Evolutionary conservation across 805 yeast species (phyloP).

Genomic region (Barnettozyma pratensis): DNA sequence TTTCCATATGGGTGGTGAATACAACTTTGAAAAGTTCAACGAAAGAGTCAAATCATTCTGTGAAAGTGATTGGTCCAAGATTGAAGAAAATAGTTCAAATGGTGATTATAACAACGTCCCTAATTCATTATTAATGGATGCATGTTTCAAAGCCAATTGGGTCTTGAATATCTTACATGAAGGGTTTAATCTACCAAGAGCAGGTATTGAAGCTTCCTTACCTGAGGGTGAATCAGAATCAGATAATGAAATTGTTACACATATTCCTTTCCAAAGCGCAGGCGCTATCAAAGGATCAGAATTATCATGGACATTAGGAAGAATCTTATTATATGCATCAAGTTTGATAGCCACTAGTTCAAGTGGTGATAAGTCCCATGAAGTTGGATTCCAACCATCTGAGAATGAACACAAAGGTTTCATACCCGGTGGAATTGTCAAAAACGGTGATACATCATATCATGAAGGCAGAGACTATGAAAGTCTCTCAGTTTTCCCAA

Average conservation of each 20-base stretch:
- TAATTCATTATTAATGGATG: slow-evolving; percentile 54
- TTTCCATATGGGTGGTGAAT: slow-evolving; percentile 83
- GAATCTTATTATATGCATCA: slow-evolving; percentile 77
- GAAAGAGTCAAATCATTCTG: slow-evolving; percentile 68
- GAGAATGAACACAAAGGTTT: slow-evolving; percentile 20
- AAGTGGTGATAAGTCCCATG: not conserved
- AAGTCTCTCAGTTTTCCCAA: slow-evolving; percentile 4
- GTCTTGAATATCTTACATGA: slow-evolving; percentile 84
- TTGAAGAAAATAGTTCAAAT: slow-evolving; percentile 41
- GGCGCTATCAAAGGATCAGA: slow-evolving; percentile 78
- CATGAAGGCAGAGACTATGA: slow-evolving; percentile 2
- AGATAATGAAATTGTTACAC: slow-evolving; percentile 16
- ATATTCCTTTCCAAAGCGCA: slow-evolving; percentile 77
- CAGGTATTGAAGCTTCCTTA: slow-evolving; percentile 44
- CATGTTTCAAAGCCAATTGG: slow-evolving; percentile 96
- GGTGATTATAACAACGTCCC: slow-evolving; percentile 58
- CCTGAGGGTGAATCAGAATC: slow-evolving; percentile 20
- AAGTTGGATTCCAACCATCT: slow-evolving; percentile 23
- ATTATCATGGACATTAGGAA: slow-evolving; percentile 93
- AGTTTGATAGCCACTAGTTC: slow-evolving; percentile 29
- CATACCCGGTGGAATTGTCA: slow-evolving; percentile 16
- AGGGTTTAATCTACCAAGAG: slow-evolving; percentile 83
- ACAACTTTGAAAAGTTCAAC: slow-evolving; percentile 68
- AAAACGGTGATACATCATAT: slow-evolving; percentile 1
- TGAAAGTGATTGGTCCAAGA: slow-evolving; percentile 64